Conservation (phyloP, 805 yeast species). For the Starmerella bombicola region DNA sequence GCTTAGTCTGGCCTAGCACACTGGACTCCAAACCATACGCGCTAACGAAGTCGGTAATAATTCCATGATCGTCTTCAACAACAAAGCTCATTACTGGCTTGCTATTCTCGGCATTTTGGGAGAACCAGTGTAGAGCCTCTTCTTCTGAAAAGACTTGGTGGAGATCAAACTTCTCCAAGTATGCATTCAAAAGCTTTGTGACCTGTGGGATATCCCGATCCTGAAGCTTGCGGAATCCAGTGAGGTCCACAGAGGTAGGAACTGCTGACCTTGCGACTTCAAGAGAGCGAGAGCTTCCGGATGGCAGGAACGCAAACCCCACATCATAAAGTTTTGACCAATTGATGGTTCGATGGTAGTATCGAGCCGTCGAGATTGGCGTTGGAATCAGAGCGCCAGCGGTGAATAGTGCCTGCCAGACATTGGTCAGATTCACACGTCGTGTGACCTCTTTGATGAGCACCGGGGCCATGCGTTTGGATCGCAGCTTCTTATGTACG, state of each 20-base stretch:
- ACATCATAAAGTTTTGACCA: conserved; percentile 85
- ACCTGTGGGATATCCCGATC: conserved; percentile 54
- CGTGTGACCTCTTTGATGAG: conserved; percentile 89
- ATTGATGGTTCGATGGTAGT: conserved; percentile 85
- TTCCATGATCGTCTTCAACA: conserved; percentile 42
- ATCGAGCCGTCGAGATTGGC: conserved; percentile 81
- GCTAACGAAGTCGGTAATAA: conserved; percentile 77
- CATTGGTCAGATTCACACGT: conserved; percentile 67
- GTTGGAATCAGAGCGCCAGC: conserved; percentile 85
- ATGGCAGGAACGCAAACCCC: conserved; percentile 76
- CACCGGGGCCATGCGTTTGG: conserved; percentile 90
- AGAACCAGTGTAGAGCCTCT: conserved; percentile 72
- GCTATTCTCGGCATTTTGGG: conserved; percentile 22
- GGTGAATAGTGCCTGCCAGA: conserved; percentile 94
- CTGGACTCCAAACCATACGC: conserved; percentile 82
- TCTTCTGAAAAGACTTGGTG: conserved; percentile 54
- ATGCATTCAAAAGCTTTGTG: conserved; percentile 43
- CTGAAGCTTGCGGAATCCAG: conserved; percentile 48
- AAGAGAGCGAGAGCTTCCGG: conserved; percentile 48
- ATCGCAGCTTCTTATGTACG: conserved; percentile 82
- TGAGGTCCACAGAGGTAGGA: conserved; percentile 38
- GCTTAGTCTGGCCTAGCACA: conserved; percentile 49
- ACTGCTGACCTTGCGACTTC: conserved; percentile 53
- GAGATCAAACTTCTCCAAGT: conserved; percentile 59
- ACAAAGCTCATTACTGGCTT: conserved; percentile 49